Evolutionary conservation across 2,329 filamentous ascomycete genomes (phyloP), one percentile per base, ranked within the genome.

Genomic region (Epicoccum nigrum): DNA sequence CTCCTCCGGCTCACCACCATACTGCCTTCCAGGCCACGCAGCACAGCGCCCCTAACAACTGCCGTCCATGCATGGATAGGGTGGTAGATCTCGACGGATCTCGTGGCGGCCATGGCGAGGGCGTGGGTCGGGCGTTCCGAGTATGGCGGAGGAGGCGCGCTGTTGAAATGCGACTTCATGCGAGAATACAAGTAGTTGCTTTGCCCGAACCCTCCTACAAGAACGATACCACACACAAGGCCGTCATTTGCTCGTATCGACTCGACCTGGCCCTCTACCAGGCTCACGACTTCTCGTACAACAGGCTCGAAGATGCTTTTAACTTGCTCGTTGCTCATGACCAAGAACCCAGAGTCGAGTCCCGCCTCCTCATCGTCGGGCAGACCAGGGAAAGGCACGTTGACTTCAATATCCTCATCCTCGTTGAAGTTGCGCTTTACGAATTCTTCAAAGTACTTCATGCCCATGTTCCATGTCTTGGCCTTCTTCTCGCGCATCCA

Each of bases 371-470:
- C 86, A 51, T 92, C 87, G 62, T 93, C 89, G 0, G 88, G 82
- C 2, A 92, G 74, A 1, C 89, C 89, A 1, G 88, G 89, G 59
- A 92, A 89, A 0, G 89, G 89, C 4, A 92, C 83, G 51, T 91
- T 91, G 51, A 92, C 83, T 68, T 92, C 89, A 41, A 86, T 81
- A 56, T 89, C 84, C 65, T 91, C 88, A 38, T 90, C 87, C 63
- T 89, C 86, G 67, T 89, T 87, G 68, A 92, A 93, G 65, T 91
- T 92, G 12, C 89, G 82, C 74, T 93, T 93, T 12, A 93, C 88
- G 67, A 90, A 92, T 67, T 92, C 88, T 64, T 93, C 89, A 71
- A 91, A 93, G 66, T 91, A 92, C 47, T 85, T 83, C 42, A 92
- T 76, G 2, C 86, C 89, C 76, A 79, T 79, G 47, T 76, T 88